Evolutionary conservation across 2,329 filamentous ascomycete genomes (phyloP).

Genomic region (Stromatinia cepivora): DNA sequence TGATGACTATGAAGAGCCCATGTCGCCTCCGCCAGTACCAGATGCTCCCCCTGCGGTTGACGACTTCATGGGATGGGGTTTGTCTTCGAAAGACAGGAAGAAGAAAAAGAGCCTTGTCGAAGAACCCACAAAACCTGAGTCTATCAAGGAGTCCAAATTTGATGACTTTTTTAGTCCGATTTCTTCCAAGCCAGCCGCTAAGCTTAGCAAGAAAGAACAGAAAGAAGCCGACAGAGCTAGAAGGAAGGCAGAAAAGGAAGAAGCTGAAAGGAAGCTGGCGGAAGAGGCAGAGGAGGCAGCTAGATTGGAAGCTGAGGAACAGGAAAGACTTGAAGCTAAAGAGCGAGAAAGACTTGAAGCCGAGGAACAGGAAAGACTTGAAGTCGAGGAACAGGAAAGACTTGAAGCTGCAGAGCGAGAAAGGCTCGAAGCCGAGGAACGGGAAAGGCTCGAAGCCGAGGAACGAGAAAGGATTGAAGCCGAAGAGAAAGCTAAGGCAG

Average conservation of each 20-base stretch:
- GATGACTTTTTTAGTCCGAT: slow-evolving; percentile 39
- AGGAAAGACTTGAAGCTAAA: slow-evolving; percentile 33
- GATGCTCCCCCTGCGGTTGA: slow-evolving; percentile 40
- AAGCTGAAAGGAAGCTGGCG: slow-evolving; percentile 44
- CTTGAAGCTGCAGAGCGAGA: slow-evolving; percentile 32
- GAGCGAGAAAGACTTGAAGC: not conserved
- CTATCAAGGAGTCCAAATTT: slow-evolving; percentile 48
- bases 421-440: not conserved
- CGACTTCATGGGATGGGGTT: slow-evolving; percentile 38
- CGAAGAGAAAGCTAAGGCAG: slow-evolving; percentile 34
- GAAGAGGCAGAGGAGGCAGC: slow-evolving; percentile 49
- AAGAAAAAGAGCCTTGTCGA: slow-evolving; percentile 49
- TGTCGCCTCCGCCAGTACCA: slow-evolving; percentile 40
- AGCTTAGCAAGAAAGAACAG: slow-evolving; percentile 52
- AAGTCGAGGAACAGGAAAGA: slow-evolving; percentile 35
- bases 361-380: not conserved
- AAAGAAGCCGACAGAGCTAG: slow-evolving; percentile 51
- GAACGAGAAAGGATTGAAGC: slow-evolving; percentile 25
- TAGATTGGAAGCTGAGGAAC: slow-evolving; percentile 40
- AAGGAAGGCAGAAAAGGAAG: slow-evolving; percentile 50
- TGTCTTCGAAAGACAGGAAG: slow-evolving; percentile 47
- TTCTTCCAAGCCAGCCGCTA: slow-evolving; percentile 39
- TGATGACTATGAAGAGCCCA: slow-evolving; percentile 41
- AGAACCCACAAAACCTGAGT: slow-evolving; percentile 49
- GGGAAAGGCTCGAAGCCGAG: not conserved